Conservation (phyloP, 805 yeast genomes). For the Spathaspora passalidarum region DNA sequence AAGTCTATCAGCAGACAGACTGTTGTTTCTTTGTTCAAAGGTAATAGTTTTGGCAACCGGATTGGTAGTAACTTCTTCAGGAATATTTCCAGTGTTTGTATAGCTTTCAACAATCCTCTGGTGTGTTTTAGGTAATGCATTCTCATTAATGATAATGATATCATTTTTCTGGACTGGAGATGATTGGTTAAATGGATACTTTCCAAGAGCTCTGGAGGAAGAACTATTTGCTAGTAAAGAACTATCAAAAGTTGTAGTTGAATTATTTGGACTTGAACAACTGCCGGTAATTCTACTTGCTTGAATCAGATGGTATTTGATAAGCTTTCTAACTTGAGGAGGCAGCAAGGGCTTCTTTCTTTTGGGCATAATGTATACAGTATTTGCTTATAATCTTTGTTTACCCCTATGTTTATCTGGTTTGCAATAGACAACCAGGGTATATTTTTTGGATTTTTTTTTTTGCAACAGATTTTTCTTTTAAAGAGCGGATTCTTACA, state of each 20-base stretch:
- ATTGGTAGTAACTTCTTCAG: neutral
- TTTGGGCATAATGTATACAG: no score
- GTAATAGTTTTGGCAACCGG: neutral
- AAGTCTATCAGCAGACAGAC: neutral
- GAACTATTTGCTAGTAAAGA: neutral
- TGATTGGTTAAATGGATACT: neutral
- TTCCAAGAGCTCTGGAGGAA: neutral
- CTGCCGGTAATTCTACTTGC: neutral
- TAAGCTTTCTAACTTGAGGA: neutral
- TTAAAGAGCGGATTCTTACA: neutral
- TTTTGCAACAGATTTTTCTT: neutral
- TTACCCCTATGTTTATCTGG: no score
- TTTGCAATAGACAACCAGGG: no score
- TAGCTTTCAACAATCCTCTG: neutral
- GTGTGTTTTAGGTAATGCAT: neutral
- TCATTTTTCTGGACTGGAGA: slow-evolving; percentile 1
- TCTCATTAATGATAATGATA: slow-evolving; percentile 6
- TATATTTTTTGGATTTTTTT: neutral
- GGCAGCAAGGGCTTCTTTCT: neutral
- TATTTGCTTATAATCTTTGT: no score
- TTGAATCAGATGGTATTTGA: neutral
- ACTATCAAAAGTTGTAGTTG: neutral
- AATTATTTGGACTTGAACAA: neutral
- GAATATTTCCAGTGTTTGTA: neutral
- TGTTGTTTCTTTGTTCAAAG: neutral